Percentiles rank a stretch among this genome's conserved stretches.
Evolutionary conservation across 768 basidiomycete species (phyloP).

Genomic region (Kwoniella mangroviensis): DNA sequence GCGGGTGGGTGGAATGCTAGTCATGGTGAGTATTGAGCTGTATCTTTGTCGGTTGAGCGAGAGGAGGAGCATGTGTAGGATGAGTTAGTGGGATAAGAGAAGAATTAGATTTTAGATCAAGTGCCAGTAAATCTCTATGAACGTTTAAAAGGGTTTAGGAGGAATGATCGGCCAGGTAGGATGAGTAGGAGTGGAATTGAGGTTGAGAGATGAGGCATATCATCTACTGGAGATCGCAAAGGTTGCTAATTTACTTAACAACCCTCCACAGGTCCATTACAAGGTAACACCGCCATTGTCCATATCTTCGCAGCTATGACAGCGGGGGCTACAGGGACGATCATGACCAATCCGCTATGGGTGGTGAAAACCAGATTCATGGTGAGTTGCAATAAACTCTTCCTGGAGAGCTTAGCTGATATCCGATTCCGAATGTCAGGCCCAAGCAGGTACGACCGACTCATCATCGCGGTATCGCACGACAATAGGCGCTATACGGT

Average conservation of each 20-base stretch:
- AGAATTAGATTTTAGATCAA: too few relatives aligned
- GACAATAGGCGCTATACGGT: constrained; percentile 83
- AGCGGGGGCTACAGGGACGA: constrained; percentile 89
- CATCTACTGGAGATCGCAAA: constrained; percentile 1
- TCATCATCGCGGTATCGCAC: constrained; percentile 80
- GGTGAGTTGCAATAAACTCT: constrained; percentile 63
- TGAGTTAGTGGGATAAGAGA: too few relatives aligned
- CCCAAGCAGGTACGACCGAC: constrained; percentile 67
- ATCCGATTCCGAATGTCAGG: constrained; percentile 62
- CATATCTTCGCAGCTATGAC: constrained; percentile 95
- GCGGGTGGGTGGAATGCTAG: constrained; percentile 73
- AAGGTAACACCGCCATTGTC: constrained; percentile 35
- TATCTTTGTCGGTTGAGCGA: not conserved
- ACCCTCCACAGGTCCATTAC: constrained; percentile 6
- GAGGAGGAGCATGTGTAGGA: not conserved
- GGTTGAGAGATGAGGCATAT: not conserved
- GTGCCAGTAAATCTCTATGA: too few relatives aligned
- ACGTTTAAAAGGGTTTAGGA: too few relatives aligned
- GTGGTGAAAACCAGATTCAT: constrained; percentile 99
- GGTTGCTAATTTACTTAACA: not conserved
- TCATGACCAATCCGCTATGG: constrained; percentile 95
- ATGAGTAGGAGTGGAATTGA: too few relatives aligned
- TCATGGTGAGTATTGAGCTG: constrained; percentile 35
- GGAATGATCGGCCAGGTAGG: too few relatives aligned
- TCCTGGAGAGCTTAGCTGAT: not conserved